phyloP scores from a whole-genome alignment of 176 grass and related monocot species.

The Eremochloa ophiuroides region DNA sequence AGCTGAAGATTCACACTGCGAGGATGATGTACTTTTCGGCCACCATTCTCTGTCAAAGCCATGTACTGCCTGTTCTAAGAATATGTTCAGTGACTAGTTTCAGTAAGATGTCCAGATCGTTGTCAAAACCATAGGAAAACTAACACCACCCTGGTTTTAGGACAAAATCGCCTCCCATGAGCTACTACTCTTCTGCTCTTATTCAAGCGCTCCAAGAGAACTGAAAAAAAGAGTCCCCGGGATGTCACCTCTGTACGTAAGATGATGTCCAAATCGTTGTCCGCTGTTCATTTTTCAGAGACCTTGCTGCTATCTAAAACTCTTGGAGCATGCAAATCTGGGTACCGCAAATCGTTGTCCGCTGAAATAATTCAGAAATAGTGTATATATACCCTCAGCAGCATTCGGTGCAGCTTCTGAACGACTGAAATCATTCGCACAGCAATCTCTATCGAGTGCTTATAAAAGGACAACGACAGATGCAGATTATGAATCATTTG shows the following conservation, averaged over 20 bases:
- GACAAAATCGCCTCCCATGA: not conserved
- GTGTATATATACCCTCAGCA: not conserved
- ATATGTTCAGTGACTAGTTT: slow-evolving; percentile 13
- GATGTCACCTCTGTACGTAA: not conserved
- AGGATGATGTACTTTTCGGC: not conserved
- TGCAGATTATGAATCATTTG: not conserved
- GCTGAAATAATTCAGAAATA: not conserved
- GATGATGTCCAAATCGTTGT: not conserved
- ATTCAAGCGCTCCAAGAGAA: slow-evolving; percentile 13
- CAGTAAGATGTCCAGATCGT: not conserved
- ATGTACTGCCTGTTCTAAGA: not conserved
- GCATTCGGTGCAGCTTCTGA: not conserved
- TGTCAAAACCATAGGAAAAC: not conserved
- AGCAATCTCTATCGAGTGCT: not conserved
- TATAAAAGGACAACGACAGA: not conserved
- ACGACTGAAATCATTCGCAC: not conserved
- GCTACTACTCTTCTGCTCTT: not conserved
- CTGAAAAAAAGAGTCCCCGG: not conserved
- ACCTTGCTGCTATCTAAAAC: not conserved
- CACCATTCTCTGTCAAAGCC: not conserved
- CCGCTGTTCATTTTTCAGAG: not conserved
- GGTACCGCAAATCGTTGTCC: slow-evolving; percentile 19
- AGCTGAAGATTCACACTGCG: not conserved
- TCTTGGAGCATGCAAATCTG: not conserved
- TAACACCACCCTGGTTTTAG: not conserved